Base-by-base conservation (phyloP, 169 alveolate genomes). In the Neospora caninum region DNA sequence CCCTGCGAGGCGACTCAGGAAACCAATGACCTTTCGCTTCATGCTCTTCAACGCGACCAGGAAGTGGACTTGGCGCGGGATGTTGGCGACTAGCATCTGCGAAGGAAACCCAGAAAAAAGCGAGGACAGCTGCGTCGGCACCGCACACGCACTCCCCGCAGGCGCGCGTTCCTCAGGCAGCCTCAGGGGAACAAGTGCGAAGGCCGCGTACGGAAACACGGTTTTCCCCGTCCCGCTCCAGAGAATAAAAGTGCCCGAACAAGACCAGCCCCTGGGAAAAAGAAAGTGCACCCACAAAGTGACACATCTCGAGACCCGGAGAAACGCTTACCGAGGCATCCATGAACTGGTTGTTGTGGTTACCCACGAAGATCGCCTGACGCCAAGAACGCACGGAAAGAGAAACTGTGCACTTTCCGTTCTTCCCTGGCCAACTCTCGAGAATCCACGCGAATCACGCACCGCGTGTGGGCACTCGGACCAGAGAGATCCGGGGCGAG, bases 291-390 rank as follows among this genome's bases (percentile, higher is more conserved):
- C 25, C 4, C 31, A n/a, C 82, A 69, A 34, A 18, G 7, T 31
- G 39, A 69, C n/a, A 69, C 34, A 69, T 6, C 6, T 13, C 27
- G 49, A 41, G 88, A 2, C 31, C 13, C 27, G 34, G 39, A 27
- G 41, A 82, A 6, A 6, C 18, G 88, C 93, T 58, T 70, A 97
- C 97, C 70, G 98, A 97, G 25, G 98, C 99, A 95, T 98, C 99
- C 91, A 98, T 97, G 91, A 98, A 98, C 93, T 98, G 99, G 95
- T 98, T 98, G 97, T 98, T 98, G 94, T 98, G 99, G 93, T 98
- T 98, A 18, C 99, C 99, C 54, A 98, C 99, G 93, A 98, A 97
- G 64, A 98, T 97, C 31, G 84, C 96, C 96, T 94, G 92, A 18
- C 0, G 27, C 22, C 22, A 13, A 25, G 4, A 42, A 58, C 41